Base-by-base conservation (phyloP, 768 basidiomycete genomes). In the Mycena metata region DNA sequence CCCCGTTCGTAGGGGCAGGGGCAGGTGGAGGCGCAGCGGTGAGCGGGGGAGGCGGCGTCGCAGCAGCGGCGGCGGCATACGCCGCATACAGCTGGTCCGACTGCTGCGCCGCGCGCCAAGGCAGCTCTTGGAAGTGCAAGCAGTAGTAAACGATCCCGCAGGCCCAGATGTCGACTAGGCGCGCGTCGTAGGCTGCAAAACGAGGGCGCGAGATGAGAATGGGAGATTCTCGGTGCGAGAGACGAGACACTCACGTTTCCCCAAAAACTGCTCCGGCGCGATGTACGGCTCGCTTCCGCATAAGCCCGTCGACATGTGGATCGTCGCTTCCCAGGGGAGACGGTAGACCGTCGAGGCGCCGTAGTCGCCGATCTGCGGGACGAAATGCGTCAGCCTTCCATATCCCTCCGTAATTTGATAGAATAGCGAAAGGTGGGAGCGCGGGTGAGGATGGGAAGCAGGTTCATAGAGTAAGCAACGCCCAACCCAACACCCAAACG, bases 201-300 rank as follows among this genome's bases (percentile, higher is more conserved):
- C n/a, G n/a, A n/a, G n/a, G n/a, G n/a, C n/a, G n/a, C n/a, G n/a
- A n/a, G n/a, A n/a, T n/a, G n/a, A n/a, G n/a, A n/a, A n/a, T n/a
- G n/a, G n/a, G n/a, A n/a, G n/a, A n/a, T n/a, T n/a, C n/a, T n/a
- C n/a, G n/a, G n/a, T n/a, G n/a, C n/a, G n/a, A n/a, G n/a, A n/a
- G n/a, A 36, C 36, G 36, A 6, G 74, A 72, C 71, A 85, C 96
- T 89, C 86, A 97, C 97, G 96, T 90, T 98, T 96, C 76, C 92
- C 90, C 73, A 96, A 82, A 76, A 98, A 99, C 81, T 98, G 95
- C 79, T 99, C 97, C 33, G 98, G 98, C 11, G 97, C 97, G 75
- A 99, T 99, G 81, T 99, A 99, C 1, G 97, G 97, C 77, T 99
- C 97, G 75, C 94, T 96, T 26, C 97, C 97, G 74, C 97, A 99